Percentiles rank a stretch among this genome's conserved stretches.
Conservation (phyloP, 768 basidiomycete genomes). For the Hysterangium stoloniferum region DNA sequence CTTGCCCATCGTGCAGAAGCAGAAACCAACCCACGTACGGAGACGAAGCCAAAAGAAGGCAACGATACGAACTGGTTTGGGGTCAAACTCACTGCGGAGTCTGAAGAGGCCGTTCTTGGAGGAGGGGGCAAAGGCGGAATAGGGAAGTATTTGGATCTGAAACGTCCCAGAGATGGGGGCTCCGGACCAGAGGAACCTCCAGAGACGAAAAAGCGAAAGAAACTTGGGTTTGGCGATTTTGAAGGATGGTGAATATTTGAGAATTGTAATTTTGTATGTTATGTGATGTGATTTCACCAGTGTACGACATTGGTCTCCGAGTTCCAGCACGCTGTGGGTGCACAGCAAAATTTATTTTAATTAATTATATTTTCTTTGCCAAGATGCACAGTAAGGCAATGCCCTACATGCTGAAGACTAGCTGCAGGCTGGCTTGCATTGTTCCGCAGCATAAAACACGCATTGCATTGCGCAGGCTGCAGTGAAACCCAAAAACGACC, state of each 20-base stretch:
- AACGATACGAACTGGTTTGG: slow-evolving; percentile 85
- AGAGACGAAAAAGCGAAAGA: slow-evolving; percentile 71
- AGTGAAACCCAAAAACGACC: too few species aligned
- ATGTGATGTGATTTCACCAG: neutral
- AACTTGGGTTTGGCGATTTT: slow-evolving; percentile 87
- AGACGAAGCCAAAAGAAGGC: slow-evolving; percentile 47
- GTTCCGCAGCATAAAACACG: too few species aligned
- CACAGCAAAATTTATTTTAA: too few species aligned
- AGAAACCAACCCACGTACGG: slow-evolving; percentile 21
- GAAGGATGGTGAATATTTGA: slow-evolving; percentile 56
- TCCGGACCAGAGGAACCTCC: slow-evolving; percentile 19
- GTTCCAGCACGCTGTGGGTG: too few species aligned
- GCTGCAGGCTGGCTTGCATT: too few species aligned
- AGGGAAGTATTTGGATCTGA: slow-evolving; percentile 72
- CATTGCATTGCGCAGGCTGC: too few species aligned
- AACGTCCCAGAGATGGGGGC: slow-evolving; percentile 32
- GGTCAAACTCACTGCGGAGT: slow-evolving; percentile 56
- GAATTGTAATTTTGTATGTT: neutral
- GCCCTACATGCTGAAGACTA: too few species aligned
- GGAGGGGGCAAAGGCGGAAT: slow-evolving; percentile 40
- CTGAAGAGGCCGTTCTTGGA: slow-evolving; percentile 17
- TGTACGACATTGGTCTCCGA: too few species aligned
- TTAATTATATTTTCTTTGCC: too few species aligned
- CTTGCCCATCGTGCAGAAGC: slow-evolving; percentile 38
- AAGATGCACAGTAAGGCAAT: too few species aligned